Percentiles rank a stretch among this genome's conserved stretches.
Evolutionary conservation across 805 yeast genomes (phyloP).

Genomic region (Diddensiella caesifluorescens): DNA sequence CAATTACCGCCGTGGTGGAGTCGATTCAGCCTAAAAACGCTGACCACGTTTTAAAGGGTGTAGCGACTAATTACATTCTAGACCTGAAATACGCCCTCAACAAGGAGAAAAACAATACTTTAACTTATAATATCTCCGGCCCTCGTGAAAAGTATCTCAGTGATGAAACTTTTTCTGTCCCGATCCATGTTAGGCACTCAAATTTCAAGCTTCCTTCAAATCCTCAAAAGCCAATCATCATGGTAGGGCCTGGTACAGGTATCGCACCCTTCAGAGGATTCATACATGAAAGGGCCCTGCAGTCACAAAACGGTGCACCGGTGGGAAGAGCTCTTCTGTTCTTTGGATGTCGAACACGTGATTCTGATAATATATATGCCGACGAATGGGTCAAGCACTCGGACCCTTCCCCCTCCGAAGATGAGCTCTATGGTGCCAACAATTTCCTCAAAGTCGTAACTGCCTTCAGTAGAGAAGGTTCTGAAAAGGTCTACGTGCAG

Average conservation of each 20-base stretch:
- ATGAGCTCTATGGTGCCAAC: conserved; percentile 14
- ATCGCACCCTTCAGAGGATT: conserved; percentile 98
- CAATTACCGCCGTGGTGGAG: conserved; percentile 91
- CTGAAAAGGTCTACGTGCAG: conserved; percentile 76
- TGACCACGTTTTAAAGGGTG: conserved; percentile 62
- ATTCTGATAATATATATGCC: conserved; percentile 76
- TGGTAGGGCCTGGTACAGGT: conserved; percentile 98
- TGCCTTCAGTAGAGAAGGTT: conserved; percentile 78
- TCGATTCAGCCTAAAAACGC: conserved; percentile 37
- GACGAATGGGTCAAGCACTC: conserved; percentile 81
- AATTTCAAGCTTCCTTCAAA: conserved; percentile 89
- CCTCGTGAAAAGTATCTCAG: conserved; percentile 58
- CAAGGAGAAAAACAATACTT: conserved; percentile 33
- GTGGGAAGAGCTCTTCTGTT: conserved; percentile 74
- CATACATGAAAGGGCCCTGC: conserved; percentile 74
- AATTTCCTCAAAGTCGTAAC: conserved; percentile 51
- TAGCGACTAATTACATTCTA: conserved; percentile 81
- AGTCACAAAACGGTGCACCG: conserved; percentile 43
- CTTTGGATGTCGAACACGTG: conserved; percentile 79
- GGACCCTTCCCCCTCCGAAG: conserved; percentile 10
- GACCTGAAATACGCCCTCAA: conserved; percentile 61
- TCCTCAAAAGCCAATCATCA: conserved; percentile 74
- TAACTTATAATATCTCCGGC: conserved; percentile 67
- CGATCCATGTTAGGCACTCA: conserved; percentile 91
- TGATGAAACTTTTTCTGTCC: conserved; percentile 49